Evolutionary conservation across 192 early-diverging fungal species (phyloP).

Genomic region (Thamnidium elegans): DNA sequence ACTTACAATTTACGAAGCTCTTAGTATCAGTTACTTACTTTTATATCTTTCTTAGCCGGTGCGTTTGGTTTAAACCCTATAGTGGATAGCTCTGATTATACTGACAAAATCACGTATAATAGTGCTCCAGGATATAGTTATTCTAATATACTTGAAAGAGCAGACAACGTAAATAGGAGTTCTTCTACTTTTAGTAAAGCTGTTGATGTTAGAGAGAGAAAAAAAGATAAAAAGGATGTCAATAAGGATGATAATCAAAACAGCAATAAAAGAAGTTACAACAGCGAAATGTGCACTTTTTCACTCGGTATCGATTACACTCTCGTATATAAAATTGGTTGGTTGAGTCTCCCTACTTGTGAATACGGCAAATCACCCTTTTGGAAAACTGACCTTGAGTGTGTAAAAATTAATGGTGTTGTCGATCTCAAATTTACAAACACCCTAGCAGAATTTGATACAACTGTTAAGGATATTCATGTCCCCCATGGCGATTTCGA

Average conservation of each 20-base stretch:
- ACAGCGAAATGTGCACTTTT: background rate
- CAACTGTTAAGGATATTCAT: background rate
- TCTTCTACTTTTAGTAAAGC: too few relatives aligned
- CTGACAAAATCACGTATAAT: too few relatives aligned
- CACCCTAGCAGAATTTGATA: background rate
- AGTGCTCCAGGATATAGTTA: too few relatives aligned
- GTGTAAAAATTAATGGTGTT: background rate
- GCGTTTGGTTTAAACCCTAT: background rate
- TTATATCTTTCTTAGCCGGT: background rate
- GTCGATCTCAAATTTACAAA: constrained; percentile 5
- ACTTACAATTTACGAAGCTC: background rate
- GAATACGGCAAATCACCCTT: background rate
- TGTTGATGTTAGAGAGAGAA: too few relatives aligned
- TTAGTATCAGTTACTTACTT: too few relatives aligned
- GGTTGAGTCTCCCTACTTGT: background rate
- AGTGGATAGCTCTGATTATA: background rate
- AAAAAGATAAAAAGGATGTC: too few relatives aligned
- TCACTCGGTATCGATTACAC: background rate
- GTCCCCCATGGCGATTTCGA: background rate
- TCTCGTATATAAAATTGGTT: background rate
- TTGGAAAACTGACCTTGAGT: background rate
- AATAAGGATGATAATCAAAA: too few relatives aligned
- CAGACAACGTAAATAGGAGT: too few relatives aligned
- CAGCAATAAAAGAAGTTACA: too few relatives aligned
- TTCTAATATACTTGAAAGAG: background rate